A percentile compares a stretch with the other conserved stretches of the same genome.
Evolutionary conservation across 306 rosid species (phyloP).

Genomic region (Dalbergia cultrata): DNA sequence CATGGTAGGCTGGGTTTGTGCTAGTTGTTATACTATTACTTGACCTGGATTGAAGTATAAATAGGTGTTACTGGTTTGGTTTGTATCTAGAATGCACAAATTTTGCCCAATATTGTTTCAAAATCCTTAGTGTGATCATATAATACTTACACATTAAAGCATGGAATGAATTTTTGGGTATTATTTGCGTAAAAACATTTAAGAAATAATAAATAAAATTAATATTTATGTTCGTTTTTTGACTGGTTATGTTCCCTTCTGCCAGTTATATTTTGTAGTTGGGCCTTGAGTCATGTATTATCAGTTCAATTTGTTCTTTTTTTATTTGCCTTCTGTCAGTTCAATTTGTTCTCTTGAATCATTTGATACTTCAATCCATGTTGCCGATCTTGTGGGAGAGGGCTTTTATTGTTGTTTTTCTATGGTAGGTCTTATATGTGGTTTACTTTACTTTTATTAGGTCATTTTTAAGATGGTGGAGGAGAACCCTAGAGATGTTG

Average conservation of each 20-base stretch:
- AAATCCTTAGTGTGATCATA: neutral
- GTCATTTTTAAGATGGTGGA: slow-evolving; percentile 97
- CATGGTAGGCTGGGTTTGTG: neutral
- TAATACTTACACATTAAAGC: slow-evolving; percentile 20
- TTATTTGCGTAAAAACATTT: slow-evolving; percentile 19
- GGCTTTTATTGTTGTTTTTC: neutral
- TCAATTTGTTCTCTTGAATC: slow-evolving; percentile 9
- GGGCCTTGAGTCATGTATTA: too few species aligned
- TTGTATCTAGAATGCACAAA: slow-evolving; percentile 3
- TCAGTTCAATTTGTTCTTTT: neutral
- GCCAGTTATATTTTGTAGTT: too few species aligned
- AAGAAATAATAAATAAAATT: slow-evolving; percentile 11
- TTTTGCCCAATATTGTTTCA: slow-evolving; percentile 7
- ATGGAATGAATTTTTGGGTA: slow-evolving; percentile 14
- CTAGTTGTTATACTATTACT: neutral
- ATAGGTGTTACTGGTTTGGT: neutral
- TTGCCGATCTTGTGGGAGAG: neutral
- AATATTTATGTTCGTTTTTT: neutral
- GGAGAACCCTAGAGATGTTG: slow-evolving; percentile 98
- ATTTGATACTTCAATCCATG: slow-evolving; percentile 11
- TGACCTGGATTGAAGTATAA: neutral
- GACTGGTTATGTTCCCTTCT: too few species aligned
- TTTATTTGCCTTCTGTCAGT: neutral
- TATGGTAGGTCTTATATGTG: slow-evolving; percentile 40
- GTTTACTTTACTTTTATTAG: slow-evolving; percentile 56